Evolutionary conservation across 176 grass and related monocot genomes (phyloP), one percentile per base, ranked within the genome.

Genomic region (Poa annua): DNA sequence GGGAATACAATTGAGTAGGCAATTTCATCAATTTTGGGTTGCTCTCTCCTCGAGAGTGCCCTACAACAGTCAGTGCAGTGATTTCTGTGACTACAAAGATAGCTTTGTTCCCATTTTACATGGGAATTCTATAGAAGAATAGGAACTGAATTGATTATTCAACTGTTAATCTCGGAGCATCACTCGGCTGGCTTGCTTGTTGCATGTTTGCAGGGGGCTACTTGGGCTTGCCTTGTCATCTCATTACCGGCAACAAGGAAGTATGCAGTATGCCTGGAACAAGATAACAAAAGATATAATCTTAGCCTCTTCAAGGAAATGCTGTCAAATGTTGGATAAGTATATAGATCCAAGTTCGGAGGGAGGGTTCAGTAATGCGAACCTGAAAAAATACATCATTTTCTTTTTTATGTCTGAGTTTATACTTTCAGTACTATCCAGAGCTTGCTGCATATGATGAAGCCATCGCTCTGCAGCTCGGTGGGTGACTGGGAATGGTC

Each of bases 371-470:
- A 66, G 9, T 22, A 61, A 45, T 44, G 12, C 36, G 64, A 35
- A 89, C 93, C 85, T 99, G 82, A 96, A 99, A 44, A 96, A 96
- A 72, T 96, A 86, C 89, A 94, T 86, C 93, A 96, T 96, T 92
- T 99, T 99, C 20, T 71, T 25, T 87, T 94, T 96, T 34, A 86
- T 84, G 79, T 86, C 96, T 21, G 88, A 81, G 16, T 94, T 79
- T 55, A 99, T 99, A 54, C 91, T 92, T 41, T 80, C 72, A 21
- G 89, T 92, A 55, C 86, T 50, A 55, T 96, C 81, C 74, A 99
- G 61, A 32, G 93, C 93, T 77, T 92, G 93, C 76, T 94, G 87
- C 96, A 99, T 99, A 78, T 99, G 96, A 60, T 96, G 81, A 11
- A 99, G 33, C 96, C 96, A 99, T 45, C 93, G 83, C 87, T 99